Evolutionary conservation across 1,284 basidiomycete species (phyloP).

Genomic region (Pseudomicrostroma phylloplanum): DNA sequence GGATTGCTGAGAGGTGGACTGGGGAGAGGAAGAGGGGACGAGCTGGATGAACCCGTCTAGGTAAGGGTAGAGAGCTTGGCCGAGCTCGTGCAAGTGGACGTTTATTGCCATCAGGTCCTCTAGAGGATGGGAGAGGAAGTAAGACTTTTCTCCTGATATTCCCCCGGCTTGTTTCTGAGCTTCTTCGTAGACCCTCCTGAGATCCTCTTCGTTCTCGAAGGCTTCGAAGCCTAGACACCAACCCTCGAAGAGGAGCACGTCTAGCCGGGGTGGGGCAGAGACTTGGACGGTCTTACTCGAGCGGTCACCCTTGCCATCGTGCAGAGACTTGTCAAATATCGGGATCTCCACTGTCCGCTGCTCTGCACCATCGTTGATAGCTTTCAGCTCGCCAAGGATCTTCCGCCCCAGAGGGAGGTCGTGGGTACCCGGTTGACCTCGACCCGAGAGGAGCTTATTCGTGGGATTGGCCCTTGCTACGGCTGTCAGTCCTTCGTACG

Average conservation of each 20-base stretch:
- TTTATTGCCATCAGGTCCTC: constrained; percentile 63
- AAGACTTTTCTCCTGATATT: constrained; percentile 14
- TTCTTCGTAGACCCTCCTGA: constrained; percentile 50
- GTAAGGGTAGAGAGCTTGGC: constrained; percentile 61
- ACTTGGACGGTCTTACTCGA: constrained; percentile 53
- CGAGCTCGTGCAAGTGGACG: constrained; percentile 59
- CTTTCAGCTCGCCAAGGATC: constrained; percentile 58
- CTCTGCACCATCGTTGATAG: constrained; percentile 52
- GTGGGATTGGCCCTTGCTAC: constrained; percentile 59
- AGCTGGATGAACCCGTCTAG: constrained; percentile 65
- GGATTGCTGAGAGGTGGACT: neutral
- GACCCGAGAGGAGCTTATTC: constrained; percentile 66
- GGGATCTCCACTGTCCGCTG: constrained; percentile 61
- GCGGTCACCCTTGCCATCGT: constrained; percentile 75
- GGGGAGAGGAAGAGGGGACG: constrained; percentile 17
- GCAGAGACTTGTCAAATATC: constrained; percentile 77
- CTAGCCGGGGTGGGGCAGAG: constrained; percentile 58
- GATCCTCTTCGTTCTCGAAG: constrained; percentile 47
- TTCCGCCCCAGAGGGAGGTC: constrained; percentile 63
- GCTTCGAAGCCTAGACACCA: constrained; percentile 56
- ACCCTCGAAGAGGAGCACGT: constrained; percentile 73
- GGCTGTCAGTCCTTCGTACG: constrained; percentile 59
- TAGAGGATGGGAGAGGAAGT: constrained; percentile 34
- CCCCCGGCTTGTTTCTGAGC: neutral
- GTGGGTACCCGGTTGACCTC: constrained; percentile 82